Evolutionary conservation across 1,139 yeast species (phyloP), one percentile per base, ranked within the genome.

Genomic region (Taiozyma sp.): DNA sequence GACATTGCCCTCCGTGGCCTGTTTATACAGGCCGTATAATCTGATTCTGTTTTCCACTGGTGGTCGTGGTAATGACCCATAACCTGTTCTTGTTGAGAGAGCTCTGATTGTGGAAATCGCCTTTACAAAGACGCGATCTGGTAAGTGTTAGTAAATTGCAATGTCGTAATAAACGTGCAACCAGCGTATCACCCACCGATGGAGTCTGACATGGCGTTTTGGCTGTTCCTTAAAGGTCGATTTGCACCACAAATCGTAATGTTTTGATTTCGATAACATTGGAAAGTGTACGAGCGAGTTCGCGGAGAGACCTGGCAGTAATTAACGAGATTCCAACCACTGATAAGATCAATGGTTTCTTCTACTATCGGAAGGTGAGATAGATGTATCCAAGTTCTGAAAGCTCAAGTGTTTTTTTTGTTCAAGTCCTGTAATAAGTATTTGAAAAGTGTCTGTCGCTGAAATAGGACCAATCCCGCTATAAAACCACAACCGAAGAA

Each of bases 1-100:
- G 6, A 85, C 89, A 64, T 88, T 81, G 2, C 96, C 96, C 67
- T 87, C 95, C 4, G 95, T 87, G 3, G 96, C 91, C 63, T 88
- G 96, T 62, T 88, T 88, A 68, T 88, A 88, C 47, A 88, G 74
- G 0, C 96, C 96, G 65, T 88, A 88, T 9, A 88, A 73, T 53
- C 76, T 77, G 52, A 85, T 81, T 34, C 96, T 68, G 54, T 76
- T 80, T 50, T 83, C 87, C 2, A 88, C 81, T 1, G 95, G 91
- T 0, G 96, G 96, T 45, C 91, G 76, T 0, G 95, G 88, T 45
- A 87, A 71, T 9, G 87, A 74, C n/a, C 85, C 85, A 49, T 83
- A 77, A 50, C 83, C 83, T 16, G 86, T 76, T 47, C 87, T 74
- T 7, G 87, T 78, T 10, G 93, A 83, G 48, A 88, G 72, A 6